Evolutionary conservation across 169 alveolate genomes (phyloP).

Genomic region (Eimeria nieschulzi): DNA sequence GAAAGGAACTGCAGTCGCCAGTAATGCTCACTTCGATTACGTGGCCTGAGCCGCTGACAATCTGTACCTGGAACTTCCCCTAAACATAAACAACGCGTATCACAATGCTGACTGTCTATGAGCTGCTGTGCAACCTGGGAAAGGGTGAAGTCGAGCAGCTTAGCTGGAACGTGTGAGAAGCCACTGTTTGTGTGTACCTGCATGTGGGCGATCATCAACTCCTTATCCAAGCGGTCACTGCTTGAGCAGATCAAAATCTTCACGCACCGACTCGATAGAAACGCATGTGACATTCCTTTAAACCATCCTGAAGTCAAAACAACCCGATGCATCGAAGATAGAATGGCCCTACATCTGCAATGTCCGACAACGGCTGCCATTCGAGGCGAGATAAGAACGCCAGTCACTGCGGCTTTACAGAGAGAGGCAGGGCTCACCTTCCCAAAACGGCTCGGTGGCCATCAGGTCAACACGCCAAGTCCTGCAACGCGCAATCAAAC

Average conservation of each 20-base stretch:
- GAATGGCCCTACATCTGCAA: background rate
- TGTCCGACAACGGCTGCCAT: background rate
- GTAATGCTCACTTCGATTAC: conserved; percentile 81
- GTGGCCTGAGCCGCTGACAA: conserved; percentile 88
- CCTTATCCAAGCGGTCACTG: conserved; percentile 91
- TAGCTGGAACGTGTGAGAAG: background rate
- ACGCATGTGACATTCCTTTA: conserved; percentile 86
- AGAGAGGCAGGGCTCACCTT: conserved; percentile 35
- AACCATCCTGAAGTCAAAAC: conserved; percentile 87
- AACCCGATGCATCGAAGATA: background rate
- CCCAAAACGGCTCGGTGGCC: conserved; percentile 87
- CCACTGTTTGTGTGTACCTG: conserved; percentile 38
- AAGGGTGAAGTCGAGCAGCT: background rate
- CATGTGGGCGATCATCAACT: conserved; percentile 91
- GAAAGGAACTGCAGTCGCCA: background rate
- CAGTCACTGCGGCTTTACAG: background rate
- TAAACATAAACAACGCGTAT: conserved; percentile 31
- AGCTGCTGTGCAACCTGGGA: too few relatives aligned
- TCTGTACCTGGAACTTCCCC: conserved; percentile 90
- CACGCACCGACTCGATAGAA: conserved; percentile 83
- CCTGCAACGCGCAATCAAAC: conserved; percentile 37
- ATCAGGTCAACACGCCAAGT: conserved; percentile 88
- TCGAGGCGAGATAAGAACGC: background rate
- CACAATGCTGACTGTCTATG: background rate
- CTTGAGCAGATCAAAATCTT: conserved; percentile 87